A percentile compares a stretch with the other conserved stretches of the same genome.
These are phyloP conservation scores for Escallonia herrerae DNA, from an alignment of 129 eudicot species.

Conservation along the genomic window DNA sequence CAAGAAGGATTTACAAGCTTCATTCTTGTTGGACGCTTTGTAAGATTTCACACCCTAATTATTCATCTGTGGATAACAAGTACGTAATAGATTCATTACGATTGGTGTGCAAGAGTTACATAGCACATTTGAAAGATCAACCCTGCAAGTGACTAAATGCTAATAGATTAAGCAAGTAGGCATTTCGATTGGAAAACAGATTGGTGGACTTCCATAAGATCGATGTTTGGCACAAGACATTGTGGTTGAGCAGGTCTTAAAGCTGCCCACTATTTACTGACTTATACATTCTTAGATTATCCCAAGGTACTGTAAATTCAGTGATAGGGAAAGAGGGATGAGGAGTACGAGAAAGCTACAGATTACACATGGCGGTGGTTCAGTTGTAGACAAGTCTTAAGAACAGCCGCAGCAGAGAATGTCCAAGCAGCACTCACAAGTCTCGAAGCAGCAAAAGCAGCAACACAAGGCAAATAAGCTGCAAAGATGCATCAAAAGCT, in stretches of 20 bases:
- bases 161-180: no score
- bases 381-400: conserved; percentile 3
- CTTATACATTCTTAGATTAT: background rate
- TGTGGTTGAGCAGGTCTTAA: conserved; percentile 2
- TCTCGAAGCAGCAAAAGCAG: conserved; percentile 47
- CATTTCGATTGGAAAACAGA: no score
- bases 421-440: conserved; percentile 39
- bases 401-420: conserved; percentile 30
- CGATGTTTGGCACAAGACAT: background rate
- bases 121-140: no score
- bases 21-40: no score
- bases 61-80: no score
- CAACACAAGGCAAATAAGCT: conserved; percentile 54
- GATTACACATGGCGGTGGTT: background rate
- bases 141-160: no score
- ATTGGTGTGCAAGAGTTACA: no score
- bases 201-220: no score
- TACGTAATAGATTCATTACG: no score
- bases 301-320: background rate
- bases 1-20: no score
- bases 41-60: no score
- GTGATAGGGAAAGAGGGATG: background rate
- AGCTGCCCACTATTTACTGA: background rate
- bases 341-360: background rate
- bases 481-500: conserved; percentile 13